phyloP scores from a whole-genome alignment of 2,329 filamentous ascomycete genomes.

The Gremmenia infestans region DNA sequence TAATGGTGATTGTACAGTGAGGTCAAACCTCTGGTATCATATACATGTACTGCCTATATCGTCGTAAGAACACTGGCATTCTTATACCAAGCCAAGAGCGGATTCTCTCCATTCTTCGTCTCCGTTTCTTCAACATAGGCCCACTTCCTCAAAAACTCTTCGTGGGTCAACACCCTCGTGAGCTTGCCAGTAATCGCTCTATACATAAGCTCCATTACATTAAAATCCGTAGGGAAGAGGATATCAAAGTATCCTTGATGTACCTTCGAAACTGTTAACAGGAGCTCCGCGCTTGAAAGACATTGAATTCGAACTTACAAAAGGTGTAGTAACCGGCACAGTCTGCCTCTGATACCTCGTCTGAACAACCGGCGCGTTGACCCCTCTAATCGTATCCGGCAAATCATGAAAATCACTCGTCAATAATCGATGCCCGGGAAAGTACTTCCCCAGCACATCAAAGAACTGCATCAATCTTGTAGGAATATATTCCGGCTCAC shows the following conservation, averaged over 20 bases:
- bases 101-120: conserved; percentile 89
- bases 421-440: conserved; percentile 83
- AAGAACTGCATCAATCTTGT: conserved; percentile 97
- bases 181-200: conserved; percentile 88
- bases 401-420: conserved; percentile 87
- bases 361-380: conserved; percentile 95
- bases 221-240: conserved; percentile 94
- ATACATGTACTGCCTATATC: conserved; percentile 36
- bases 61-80: conserved; percentile 93
- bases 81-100: conserved; percentile 85
- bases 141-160: conserved; percentile 87
- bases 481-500: conserved; percentile 84
- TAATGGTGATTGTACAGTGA: no score
- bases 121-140: conserved; percentile 85
- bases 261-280: conserved; percentile 50
- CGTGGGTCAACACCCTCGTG: conserved; percentile 78
- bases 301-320: conserved; percentile 53
- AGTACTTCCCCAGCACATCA: conserved; percentile 79
- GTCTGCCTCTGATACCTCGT: conserved; percentile 83
- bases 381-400: conserved; percentile 73
- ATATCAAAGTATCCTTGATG: conserved; percentile 99
- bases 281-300: background rate
- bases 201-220: conserved; percentile 86
- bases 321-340: conserved; percentile 82
- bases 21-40: conserved; percentile 1